Evolutionary conservation across 768 basidiomycete species (phyloP), one percentile per base, ranked within the genome.

Genomic region (Thelephora aurantiotincta): DNA sequence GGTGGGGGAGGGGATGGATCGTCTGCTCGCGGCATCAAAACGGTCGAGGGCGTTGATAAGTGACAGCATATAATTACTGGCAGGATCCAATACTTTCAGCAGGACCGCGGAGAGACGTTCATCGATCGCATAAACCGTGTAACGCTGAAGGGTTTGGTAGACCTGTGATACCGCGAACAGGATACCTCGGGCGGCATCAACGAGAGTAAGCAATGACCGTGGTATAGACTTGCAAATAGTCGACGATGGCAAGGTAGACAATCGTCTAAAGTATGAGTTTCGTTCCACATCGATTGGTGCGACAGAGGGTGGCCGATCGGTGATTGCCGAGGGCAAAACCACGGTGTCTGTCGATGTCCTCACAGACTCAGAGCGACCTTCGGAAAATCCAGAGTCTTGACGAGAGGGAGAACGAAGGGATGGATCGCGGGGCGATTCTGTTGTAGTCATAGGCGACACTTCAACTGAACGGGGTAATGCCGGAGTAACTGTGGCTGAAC

Each of bases 211-310:
- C 6, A 98, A 68, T 12, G 82, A 65, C 13, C 71, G 65, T 0
- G 93, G 87, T 7, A 96, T 73, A 16, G 78, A 70, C 54, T 74
- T 76, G 16, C 78, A 72, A 30, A 78, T 71, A 6, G 70, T 65
- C 30, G 76, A 73, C 1, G 69, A 65, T 1, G 84, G 83, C 4
- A 90, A 66, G 30, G 81, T 78, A 2, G 90, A 91, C 19, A 94
- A 69, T n/a, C 92, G 80, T 34, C 83, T 82, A 66, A 99, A 99
- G 64, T 99, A 98, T 1, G 89, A 86, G 57, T 90, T 85, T 19
- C 87, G 78, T 57, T 93, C 88, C 3, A 76, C 73, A 36, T 89
- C 79, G 63, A 85, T 77, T 3, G 78, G 70, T 16, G 77, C 74
- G 11, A n/a, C 38, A 14, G 38, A 14, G 2, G 73, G 66, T 1